A percentile compares a stretch with the other conserved stretches of the same genome.
Evolutionary conservation across 2,329 filamentous ascomycete genomes (phyloP).

Genomic region (Fusarium vanettenii): DNA sequence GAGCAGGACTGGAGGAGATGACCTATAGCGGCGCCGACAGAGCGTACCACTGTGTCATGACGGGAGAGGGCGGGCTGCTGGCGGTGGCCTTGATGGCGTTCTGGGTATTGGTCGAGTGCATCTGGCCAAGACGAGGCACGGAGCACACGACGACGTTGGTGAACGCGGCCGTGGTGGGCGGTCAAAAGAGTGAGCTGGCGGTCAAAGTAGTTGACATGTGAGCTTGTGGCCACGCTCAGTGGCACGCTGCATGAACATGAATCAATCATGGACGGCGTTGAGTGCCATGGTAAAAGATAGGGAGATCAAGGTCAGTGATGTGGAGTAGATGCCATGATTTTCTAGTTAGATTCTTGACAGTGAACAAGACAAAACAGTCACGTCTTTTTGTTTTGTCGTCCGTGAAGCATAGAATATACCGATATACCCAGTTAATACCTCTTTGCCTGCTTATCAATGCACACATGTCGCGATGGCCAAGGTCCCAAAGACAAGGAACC

Average conservation of each 20-base stretch:
- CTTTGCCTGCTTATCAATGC: conserved; percentile 25
- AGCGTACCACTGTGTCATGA: neutral
- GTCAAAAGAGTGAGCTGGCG: neutral
- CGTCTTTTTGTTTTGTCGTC: neutral
- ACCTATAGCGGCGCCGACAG: neutral
- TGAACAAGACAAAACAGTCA: neutral
- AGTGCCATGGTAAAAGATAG: neutral
- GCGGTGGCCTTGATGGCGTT: neutral
- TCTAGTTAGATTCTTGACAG: neutral
- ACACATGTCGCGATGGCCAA: conserved; percentile 11
- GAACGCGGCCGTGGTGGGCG: neutral
- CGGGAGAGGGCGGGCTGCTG: neutral
- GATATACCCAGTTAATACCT: conserved; percentile 1
- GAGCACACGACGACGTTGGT: conserved; percentile 2
- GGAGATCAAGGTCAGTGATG: neutral
- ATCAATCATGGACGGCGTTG: neutral
- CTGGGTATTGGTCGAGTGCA: neutral
- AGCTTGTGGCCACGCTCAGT: neutral
- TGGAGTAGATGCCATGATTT: neutral
- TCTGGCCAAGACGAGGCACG: neutral
- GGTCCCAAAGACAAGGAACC: conserved; percentile 10
- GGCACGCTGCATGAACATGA: neutral
- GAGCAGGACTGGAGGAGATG: neutral
- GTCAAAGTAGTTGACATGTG: conserved; percentile 4
- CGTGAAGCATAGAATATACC: neutral